Evolutionary conservation across 805 yeast genomes (phyloP), one percentile per base, ranked within the genome.

Genomic region (Metahyphopichia silvanorum): DNA sequence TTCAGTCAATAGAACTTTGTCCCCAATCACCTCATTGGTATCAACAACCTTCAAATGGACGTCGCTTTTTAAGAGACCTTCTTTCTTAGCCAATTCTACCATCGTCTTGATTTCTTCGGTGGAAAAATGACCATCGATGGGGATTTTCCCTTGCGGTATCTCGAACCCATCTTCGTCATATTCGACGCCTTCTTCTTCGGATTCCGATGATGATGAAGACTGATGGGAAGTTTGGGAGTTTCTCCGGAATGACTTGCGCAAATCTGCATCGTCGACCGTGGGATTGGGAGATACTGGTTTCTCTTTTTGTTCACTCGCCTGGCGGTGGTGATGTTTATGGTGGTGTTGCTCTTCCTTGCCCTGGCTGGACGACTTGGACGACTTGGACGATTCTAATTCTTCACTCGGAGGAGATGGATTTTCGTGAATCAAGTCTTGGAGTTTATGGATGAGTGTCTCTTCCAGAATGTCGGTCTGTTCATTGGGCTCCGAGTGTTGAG

Each of bases 51-150:
- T 32, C 5, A 63, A 54, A 5, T 44, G 40, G 6, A 64, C 52
- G 20, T 47, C 46, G 2, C 44, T 42, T 5, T 49, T 42, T 22
- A 64, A 29, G 2, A 58, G 20, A 0, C 65, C 64, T 32, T 58
- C 55, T 8, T 49, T 39, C 27, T 64, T 49, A 17, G 67, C 61
- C 7, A 59, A 10, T 5, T 47, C 47, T 6, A 64, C 52, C 33
- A 64, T 40, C 22, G 53, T 54, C 26, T 51, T 42, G 14, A 63
- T 37, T 34, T 64, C 69, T 8, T 36, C 32, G 4, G 67, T 53
- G 5, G 67, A 53, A 33, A 64, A 64, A 34, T 63, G 64, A n/a
- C 67, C 65, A 30, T 64, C 70, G 17, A 64, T 28, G 1, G 70
- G 69, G 14, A 64, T 53, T 33, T 60, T 63, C 2, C 68, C 69